A percentile compares a stretch with the other conserved stretches of the same genome.
phyloP scores from a whole-genome alignment of 441 rosid genomes.

The Populus hybrid region DNA sequence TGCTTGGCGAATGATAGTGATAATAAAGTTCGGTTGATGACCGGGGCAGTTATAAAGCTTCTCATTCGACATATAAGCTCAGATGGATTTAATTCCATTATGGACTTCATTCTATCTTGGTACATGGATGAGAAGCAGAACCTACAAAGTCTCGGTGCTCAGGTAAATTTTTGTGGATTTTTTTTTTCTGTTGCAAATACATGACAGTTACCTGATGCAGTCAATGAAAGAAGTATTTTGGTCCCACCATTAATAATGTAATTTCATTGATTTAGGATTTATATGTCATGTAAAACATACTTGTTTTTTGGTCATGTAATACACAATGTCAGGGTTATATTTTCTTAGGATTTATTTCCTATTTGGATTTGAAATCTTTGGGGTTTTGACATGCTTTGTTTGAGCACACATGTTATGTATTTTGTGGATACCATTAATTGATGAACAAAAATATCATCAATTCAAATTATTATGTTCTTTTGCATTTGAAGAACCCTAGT shows the following conservation, averaged over 20 bases:
- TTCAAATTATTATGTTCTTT: neutral
- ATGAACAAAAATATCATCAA: neutral
- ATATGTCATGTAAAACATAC: neutral
- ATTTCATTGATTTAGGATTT: neutral
- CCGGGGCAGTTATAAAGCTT: constrained; percentile 59
- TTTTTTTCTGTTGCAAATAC: neutral
- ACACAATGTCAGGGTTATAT: neutral
- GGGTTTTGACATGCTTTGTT: too few species aligned
- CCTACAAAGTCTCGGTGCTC: constrained; percentile 74
- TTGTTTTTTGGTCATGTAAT: neutral
- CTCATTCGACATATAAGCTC: constrained; percentile 52
- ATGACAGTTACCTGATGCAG: neutral
- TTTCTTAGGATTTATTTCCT: too few species aligned
- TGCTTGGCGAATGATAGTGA: constrained; percentile 69
- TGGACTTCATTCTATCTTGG: constrained; percentile 63
- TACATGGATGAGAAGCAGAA: constrained; percentile 53
- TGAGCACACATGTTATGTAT: too few species aligned
- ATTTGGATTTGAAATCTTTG: too few species aligned
- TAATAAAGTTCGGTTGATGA: constrained; percentile 60
- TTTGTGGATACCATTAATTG: neutral
- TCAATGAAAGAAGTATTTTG: neutral
- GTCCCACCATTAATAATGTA: neutral
- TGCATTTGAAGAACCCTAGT: neutral
- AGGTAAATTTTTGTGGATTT: constrained; percentile 47
- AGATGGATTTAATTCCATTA: constrained; percentile 41